Base-by-base conservation (phyloP, 2,329 filamentous ascomycete genomes). In the Aspergillus awamori region DNA sequence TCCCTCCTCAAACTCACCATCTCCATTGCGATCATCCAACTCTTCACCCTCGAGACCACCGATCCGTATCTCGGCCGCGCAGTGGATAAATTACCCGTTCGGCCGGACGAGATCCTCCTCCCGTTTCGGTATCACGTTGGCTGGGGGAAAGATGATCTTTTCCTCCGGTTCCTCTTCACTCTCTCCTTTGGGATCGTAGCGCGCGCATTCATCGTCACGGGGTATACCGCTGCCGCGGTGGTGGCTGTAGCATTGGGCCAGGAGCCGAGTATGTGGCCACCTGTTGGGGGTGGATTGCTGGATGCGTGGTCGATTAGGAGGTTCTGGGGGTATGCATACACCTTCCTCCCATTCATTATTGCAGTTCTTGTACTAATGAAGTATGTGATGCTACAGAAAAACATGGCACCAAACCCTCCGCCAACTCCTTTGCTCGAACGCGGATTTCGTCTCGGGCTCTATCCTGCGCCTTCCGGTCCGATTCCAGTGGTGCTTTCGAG, bases 321-420 rank as follows among this genome's bases (percentile, higher is more conserved):
- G 22, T 52, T 69, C 20, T 69, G 67, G 67, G 63, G 63, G 67
- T 68, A 55, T 39, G 60, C 55, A 2, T 47, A 33, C 10, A 41
- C 22, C 47, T 5, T 10, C 22, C 17, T 43, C 15, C 8, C 17
- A 33, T 26, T 10, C 2, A 17, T 20, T 22, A 8, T 55, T 36
- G 20, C 7, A 10, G 8, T 22, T 39, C 53, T 3, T 15, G 24
- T 15, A 20, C 11, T 36, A 36, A 36, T 4, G 30, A 36, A 41
- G n/a, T 15, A 38, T 8, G 22, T 24, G 10, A 38, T 43, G 0
- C 5, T 8, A 20, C 17, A 69, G 67, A 13, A 51, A 53, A 28
- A 30, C 61, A 11, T 69, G 67, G 67, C 67, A 69, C 22, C 67
- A 69, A 59, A 59, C 49, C 38, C 61, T 68, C 26, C 67, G 67